phyloP scores from a whole-genome alignment of 306 rosid species.

The Geum urbanum region DNA sequence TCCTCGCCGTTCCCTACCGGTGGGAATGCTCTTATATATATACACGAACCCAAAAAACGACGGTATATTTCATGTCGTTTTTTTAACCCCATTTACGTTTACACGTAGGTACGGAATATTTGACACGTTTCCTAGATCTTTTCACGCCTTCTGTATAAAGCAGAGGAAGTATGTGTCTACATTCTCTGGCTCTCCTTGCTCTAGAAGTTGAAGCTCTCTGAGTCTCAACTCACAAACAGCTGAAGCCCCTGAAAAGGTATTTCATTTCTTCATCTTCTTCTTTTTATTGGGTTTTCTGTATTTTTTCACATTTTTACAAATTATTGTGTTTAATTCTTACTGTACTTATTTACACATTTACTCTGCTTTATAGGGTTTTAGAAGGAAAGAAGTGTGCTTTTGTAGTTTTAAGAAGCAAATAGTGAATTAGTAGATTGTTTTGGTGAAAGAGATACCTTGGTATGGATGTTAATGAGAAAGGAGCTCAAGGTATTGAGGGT shows the following conservation, averaged over 20 bases:
- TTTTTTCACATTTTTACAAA: neutral
- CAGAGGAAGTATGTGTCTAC: too few relatives aligned
- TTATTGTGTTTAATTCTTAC: neutral
- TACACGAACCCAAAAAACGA: neutral
- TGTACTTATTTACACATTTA: neutral
- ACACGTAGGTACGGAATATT: too few relatives aligned
- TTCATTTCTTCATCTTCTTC: neutral
- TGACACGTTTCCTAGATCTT: too few relatives aligned
- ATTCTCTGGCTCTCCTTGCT: neutral
- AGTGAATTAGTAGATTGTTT: neutral
- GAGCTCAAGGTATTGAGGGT: neutral
- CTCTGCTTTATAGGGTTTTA: conserved; percentile 17
- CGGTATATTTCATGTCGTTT: neutral
- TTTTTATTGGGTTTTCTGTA: neutral
- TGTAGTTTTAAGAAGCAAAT: conserved; percentile 15
- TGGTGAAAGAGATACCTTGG: too few relatives aligned
- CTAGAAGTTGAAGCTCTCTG: too few relatives aligned
- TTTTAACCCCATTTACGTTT: too few relatives aligned
- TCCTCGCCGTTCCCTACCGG: too few relatives aligned
- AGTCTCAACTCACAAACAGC: neutral
- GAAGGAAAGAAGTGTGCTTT: neutral
- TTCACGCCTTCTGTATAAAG: too few relatives aligned
- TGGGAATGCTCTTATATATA: too few relatives aligned
- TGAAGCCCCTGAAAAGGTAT: neutral
- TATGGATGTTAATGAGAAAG: too few relatives aligned